Evolutionary conservation across 192 early-diverging fungal species (phyloP), one percentile per base, ranked within the genome.

Genomic region (Coemansia nantahalensis): DNA sequence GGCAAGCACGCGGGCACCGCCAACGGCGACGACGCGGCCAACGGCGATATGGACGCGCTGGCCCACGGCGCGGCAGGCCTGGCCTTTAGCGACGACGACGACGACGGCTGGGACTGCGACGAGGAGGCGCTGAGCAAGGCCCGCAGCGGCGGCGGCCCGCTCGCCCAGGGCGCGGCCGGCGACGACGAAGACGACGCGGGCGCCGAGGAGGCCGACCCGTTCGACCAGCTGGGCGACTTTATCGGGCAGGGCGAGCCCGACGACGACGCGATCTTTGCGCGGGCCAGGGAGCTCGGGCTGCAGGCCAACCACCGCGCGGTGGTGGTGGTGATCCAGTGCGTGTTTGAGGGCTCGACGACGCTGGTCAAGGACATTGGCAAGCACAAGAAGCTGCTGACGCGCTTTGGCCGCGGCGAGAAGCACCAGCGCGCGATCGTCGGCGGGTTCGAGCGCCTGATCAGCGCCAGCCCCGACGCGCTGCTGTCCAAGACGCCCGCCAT

Each of bases 351-450:
- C 48, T 63, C 73, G 17, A 38, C 50, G 44, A 64, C 70, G 19
- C 73, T 84, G 34, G 73, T 65, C 37, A 81, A 84, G 54, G 86
- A 94, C 56, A 79, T 96, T 58, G 65, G 62, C 47, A 83, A 86
- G 56, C 84, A 84, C 51, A 78, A 75, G n/a, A 61, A 75, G 24
- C 65, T 97, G 46, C 73, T 98, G 38, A 52, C 51, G 30, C 65
- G 77, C 62, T 97, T 99, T 65, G 79, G 88, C 53, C 62, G 60
- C 49, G 81, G 69, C 50, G 87, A 93, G 49, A 95, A 95, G 72
- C 80, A 83, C 51, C 94, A 96, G 78, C 87, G 85, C 57, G 86
- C 85, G 16, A 59, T 94, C 16, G 73, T 99, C 13, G 96, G 95
- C 60, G 95, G 94, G 17, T 83, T 97, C 48, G 94, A 96, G 74